Evolutionary conservation across 352 stramenopile species (phyloP), one percentile per base, ranked within the genome.

Genomic region (Nothophytophthora sp.): DNA sequence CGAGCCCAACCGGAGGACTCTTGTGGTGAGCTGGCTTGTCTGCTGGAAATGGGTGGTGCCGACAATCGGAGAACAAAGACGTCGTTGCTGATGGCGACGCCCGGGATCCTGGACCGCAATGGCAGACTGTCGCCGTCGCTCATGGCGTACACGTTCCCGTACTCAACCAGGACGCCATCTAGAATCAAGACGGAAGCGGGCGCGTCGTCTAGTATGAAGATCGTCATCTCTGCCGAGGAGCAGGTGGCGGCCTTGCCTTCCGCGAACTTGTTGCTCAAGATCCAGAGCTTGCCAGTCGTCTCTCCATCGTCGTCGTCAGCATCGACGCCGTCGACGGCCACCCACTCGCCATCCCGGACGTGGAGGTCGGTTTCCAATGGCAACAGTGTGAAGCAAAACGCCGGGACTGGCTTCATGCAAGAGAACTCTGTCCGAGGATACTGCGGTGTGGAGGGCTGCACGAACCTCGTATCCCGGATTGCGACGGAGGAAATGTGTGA

Each of bases 221-320:
- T 10, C 9, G 29, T 5, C 12, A 15, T 15, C 4, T 10, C 5
- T 10, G 12, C 28, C 52, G 13, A 27, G 42, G 2, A 44, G 34
- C 3, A 30, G 11, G 5, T 50, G 43, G 35, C 41, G 44, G 7
- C 46, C 37, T 19, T 43, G n/a, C 22, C 38, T 38, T 35, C 29
- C 13, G 29, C 29, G 29, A 35, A 35, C 12, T 15, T 35, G 29
- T 15, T 35, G 29, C 29, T 35, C 29, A 35, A 4, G 29, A 35
- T 35, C 29, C 29, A 35, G 29, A 35, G 29, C 12, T 15, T 35
- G 10, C 4, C 29, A 3, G 3, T 15, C 3, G 29, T 27, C 24
- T 45, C 25, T 24, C n/a, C n/a, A n/a, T 60, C 3, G 34, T 36
- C 3, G 40, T 46, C 28, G 59, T 47, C 18, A 15, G 6, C 13